phyloP scores from a whole-genome alignment of 2,329 filamentous ascomycete genomes.

The Trichoderma sp. region DNA sequence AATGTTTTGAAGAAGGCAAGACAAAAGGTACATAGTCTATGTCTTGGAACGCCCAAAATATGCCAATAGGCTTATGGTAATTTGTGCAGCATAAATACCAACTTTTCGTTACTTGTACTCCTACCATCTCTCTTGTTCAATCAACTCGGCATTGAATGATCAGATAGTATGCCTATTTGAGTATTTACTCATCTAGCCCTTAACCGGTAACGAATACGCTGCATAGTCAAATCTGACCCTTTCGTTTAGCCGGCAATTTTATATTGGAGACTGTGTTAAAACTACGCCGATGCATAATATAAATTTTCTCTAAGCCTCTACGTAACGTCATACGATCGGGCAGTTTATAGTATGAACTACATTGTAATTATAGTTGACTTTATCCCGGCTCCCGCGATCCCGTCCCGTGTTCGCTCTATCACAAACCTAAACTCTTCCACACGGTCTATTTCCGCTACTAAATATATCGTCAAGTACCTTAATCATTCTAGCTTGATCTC shows the following conservation, averaged over 20 bases:
- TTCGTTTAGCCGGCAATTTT: neutral
- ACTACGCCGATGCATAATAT: neutral
- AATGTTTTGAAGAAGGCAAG: neutral
- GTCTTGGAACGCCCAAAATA: neutral
- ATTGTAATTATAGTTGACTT: neutral
- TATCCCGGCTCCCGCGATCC: neutral
- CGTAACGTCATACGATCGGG: neutral
- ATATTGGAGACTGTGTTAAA: neutral
- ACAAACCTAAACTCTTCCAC: neutral
- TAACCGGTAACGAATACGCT: neutral
- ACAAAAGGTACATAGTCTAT: neutral
- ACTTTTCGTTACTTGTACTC: neutral
- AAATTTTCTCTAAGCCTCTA: neutral
- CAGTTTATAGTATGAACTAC: rapidly evolving
- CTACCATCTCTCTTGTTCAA: neutral
- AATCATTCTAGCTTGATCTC: neutral
- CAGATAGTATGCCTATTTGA: neutral
- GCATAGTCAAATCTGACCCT: neutral
- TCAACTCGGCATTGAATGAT: neutral
- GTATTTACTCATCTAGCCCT: neutral
- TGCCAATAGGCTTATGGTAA: neutral
- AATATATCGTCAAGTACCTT: neutral
- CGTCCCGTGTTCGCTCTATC: neutral
- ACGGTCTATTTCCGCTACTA: neutral
- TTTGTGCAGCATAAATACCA: neutral